A percentile compares a stretch with the other conserved stretches of the same genome.
These are phyloP conservation scores for Apiospora phragmitis DNA, from an alignment of 2,329 filamentous ascomycete species.

Conservation along the genomic window DNA sequence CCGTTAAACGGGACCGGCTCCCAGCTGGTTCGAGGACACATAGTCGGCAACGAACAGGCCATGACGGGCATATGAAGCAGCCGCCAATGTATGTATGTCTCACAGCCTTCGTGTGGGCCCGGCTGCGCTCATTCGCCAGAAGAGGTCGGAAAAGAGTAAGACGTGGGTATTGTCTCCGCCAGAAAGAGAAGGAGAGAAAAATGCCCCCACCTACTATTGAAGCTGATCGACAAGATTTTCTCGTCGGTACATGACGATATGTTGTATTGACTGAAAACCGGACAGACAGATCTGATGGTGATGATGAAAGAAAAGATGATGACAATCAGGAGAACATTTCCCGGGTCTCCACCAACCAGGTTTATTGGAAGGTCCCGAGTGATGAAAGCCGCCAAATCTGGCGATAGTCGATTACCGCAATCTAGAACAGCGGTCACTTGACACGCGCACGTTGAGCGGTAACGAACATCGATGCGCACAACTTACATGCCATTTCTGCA, in stretches of 20 bases:
- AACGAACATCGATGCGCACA: not conserved
- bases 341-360: not conserved
- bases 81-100: constrained; percentile 7
- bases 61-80: constrained; percentile 3
- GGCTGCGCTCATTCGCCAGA: not conserved
- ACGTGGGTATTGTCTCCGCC: constrained; percentile 1
- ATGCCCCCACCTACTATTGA: not conserved
- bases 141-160: not conserved
- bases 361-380: not conserved
- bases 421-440: not conserved
- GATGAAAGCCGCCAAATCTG: not conserved
- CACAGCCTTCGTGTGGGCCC: not conserved
- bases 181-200: not conserved
- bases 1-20: not conserved
- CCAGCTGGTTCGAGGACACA: not conserved
- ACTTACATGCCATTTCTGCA: not conserved
- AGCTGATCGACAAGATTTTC: constrained; percentile 2
- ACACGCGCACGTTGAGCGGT: not conserved
- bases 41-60: not conserved
- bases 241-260: not conserved
- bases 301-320: constrained; percentile 3
- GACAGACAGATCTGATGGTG: not conserved
- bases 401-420: not conserved
- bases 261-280: not conserved
- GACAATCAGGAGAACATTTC: not conserved